These are phyloP conservation scores for Globisporangium parvum DNA, from an alignment of 352 stramenopile species.

Conservation along the genomic window DNA sequence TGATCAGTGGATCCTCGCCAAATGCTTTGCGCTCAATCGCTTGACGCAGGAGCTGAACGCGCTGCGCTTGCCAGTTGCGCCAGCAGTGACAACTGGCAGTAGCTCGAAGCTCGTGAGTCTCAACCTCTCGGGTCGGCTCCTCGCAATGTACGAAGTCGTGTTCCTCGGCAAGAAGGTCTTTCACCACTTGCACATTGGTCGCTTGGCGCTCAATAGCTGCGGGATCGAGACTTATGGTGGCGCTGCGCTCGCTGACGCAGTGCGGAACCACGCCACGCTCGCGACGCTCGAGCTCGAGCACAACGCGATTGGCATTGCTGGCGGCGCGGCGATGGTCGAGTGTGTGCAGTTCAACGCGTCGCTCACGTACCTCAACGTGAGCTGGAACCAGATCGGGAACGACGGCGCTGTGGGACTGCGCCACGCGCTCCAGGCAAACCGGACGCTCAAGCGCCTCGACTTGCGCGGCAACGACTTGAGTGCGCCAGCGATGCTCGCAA, in stretches of 20 bases:
- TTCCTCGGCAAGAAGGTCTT: slow-evolving; percentile 69
- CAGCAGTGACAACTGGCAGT: slow-evolving; percentile 1
- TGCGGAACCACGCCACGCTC: slow-evolving; percentile 59
- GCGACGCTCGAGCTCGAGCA: slow-evolving; percentile 66
- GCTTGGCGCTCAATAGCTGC: slow-evolving; percentile 57
- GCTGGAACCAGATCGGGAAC: slow-evolving; percentile 69
- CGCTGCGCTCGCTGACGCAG: slow-evolving; percentile 46
- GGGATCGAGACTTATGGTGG: slow-evolving; percentile 43
- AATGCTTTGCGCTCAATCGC: slow-evolving; percentile 62
- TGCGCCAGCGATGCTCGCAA: slow-evolving; percentile 37
- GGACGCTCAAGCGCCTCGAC: slow-evolving; percentile 46
- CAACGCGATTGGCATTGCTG: slow-evolving; percentile 40
- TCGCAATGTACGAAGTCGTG: slow-evolving; percentile 52
- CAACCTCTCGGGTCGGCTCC: slow-evolving; percentile 37
- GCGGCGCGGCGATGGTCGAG: slow-evolving; percentile 51
- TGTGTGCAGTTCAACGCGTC: slow-evolving; percentile 51
- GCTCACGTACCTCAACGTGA: slow-evolving; percentile 65
- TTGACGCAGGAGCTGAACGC: slow-evolving; percentile 53
- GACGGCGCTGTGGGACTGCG: slow-evolving; percentile 41
- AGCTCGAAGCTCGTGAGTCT: slow-evolving; percentile 31
- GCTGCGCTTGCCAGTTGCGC: slow-evolving; percentile 26
- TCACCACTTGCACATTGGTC: slow-evolving; percentile 55
- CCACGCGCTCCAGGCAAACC: slow-evolving; percentile 42
- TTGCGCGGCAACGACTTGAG: slow-evolving; percentile 62
- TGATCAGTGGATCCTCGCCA: slow-evolving; percentile 62